Conservation (phyloP, 1,139 yeast species). For the Pichia sp. region DNA sequence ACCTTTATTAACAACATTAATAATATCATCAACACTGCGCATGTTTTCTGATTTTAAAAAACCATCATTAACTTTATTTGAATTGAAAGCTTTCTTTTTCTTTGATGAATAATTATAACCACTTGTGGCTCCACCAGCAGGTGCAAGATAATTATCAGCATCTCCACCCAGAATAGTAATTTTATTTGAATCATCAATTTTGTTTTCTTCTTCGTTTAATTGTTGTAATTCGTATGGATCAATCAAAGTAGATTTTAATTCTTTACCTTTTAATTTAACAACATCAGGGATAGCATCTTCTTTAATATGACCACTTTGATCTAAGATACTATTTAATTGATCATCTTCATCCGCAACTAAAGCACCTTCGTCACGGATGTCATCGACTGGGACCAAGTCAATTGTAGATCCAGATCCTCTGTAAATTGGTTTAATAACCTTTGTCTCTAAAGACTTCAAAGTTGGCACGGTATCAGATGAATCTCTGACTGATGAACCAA, state of each 20-base stretch:
- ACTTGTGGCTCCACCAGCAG: slow-evolving; percentile 27
- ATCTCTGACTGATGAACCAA: slow-evolving; percentile 49
- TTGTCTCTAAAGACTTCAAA: not conserved
- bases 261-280: not conserved
- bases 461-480: slow-evolving; percentile 17
- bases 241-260: not conserved
- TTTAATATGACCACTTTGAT: slow-evolving; percentile 47
- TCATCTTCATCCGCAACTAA: slow-evolving; percentile 50
- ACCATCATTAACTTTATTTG: slow-evolving; percentile 7
- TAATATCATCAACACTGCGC: slow-evolving; percentile 27
- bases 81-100: slow-evolving; percentile 8
- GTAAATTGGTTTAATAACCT: slow-evolving; percentile 23
- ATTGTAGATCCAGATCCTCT: slow-evolving; percentile 16
- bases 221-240: slow-evolving; percentile 3
- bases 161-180: slow-evolving; percentile 27
- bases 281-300: slow-evolving; percentile 36
- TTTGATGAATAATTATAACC: slow-evolving; percentile 8
- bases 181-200: slow-evolving; percentile 5
- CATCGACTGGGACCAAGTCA: slow-evolving; percentile 45
- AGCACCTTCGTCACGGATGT: slow-evolving; percentile 56
- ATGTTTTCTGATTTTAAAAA: slow-evolving; percentile 22
- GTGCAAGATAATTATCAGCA: slow-evolving; percentile 29
- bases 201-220: slow-evolving; percentile 7
- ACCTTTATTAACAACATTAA: slow-evolving; percentile 26
- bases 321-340: slow-evolving; percentile 47